Conservation (phyloP, 2,329 filamentous ascomycete species). For the Curvularia spicifera region DNA sequence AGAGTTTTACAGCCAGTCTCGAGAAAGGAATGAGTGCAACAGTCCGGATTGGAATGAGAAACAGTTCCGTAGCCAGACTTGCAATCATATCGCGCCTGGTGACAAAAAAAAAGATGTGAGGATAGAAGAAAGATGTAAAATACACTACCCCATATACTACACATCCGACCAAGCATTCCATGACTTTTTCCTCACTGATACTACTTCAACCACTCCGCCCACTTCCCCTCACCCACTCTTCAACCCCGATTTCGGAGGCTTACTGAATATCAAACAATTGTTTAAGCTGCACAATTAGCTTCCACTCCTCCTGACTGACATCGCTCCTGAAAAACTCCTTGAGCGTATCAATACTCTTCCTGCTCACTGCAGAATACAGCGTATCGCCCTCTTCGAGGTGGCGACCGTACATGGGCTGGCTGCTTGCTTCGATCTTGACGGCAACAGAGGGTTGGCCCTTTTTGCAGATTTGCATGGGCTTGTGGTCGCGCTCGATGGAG, state of each 20-base stretch:
- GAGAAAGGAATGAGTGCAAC: not conserved
- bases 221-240: not conserved
- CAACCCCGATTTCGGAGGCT: not conserved
- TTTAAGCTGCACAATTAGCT: constrained; percentile 93
- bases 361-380: constrained; percentile 86
- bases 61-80: not conserved
- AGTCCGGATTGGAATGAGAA: not conserved
- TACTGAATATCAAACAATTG: constrained; percentile 79
- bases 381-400: constrained; percentile 91
- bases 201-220: not conserved
- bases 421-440: constrained; percentile 92
- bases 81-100: not conserved
- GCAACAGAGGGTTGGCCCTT: constrained; percentile 97
- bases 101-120: not conserved
- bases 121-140: not conserved
- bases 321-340: constrained; percentile 95
- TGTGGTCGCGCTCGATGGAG: constrained; percentile 97
- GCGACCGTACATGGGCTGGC: constrained; percentile 92
- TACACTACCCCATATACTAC: not conserved
- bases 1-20: not conserved
- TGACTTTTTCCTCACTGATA: not conserved
- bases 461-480: constrained; percentile 89
- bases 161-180: not conserved
- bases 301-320: constrained; percentile 91
- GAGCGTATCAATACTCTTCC: constrained; percentile 88